These are phyloP conservation scores for Cylindrodendrum hubeiense DNA, from an alignment of 2,329 filamentous ascomycete genomes.

Conservation along the genomic window DNA sequence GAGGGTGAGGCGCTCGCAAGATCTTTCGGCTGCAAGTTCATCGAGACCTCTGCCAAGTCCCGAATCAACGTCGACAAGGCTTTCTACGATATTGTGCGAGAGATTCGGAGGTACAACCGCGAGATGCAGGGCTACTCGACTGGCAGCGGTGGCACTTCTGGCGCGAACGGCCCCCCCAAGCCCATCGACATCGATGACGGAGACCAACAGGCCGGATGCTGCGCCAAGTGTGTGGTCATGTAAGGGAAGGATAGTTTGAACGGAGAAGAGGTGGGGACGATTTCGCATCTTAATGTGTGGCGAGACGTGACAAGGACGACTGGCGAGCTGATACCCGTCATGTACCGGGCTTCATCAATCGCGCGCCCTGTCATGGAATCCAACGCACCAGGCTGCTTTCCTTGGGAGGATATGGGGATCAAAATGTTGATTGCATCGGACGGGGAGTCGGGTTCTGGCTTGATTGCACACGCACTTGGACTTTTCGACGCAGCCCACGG, in stretches of 20 bases:
- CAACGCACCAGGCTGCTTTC: conserved; percentile 35
- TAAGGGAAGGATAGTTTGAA: conserved; percentile 57
- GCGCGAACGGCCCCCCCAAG: conserved; percentile 71
- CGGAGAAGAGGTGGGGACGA: conserved; percentile 27
- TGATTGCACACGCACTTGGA: conserved; percentile 44
- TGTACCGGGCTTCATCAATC: conserved; percentile 25
- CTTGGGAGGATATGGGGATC: conserved; percentile 32
- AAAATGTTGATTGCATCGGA: conserved; percentile 52
- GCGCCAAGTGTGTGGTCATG: conserved; percentile 90
- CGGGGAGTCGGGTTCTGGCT: conserved; percentile 54
- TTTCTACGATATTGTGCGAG: conserved; percentile 98
- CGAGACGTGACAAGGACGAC: conserved; percentile 19
- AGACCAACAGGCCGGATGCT: conserved; percentile 80
- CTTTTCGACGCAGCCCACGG: conserved; percentile 37
- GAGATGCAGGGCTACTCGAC: conserved; percentile 92
- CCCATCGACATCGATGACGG: conserved; percentile 85
- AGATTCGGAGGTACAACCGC: conserved; percentile 98
- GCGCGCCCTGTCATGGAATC: conserved; percentile 32
- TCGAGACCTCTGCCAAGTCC: conserved; percentile 98
- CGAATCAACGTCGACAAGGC: conserved; percentile 98
- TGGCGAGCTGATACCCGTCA: conserved; percentile 26
- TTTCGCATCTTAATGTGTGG: conserved; percentile 26
- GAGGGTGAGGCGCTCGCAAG: conserved; percentile 90
- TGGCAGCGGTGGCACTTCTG: conserved; percentile 73
- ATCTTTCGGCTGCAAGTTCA: conserved; percentile 96